Base-by-base conservation (phyloP, 805 yeast genomes). In the Monosporozyma solicola region DNA sequence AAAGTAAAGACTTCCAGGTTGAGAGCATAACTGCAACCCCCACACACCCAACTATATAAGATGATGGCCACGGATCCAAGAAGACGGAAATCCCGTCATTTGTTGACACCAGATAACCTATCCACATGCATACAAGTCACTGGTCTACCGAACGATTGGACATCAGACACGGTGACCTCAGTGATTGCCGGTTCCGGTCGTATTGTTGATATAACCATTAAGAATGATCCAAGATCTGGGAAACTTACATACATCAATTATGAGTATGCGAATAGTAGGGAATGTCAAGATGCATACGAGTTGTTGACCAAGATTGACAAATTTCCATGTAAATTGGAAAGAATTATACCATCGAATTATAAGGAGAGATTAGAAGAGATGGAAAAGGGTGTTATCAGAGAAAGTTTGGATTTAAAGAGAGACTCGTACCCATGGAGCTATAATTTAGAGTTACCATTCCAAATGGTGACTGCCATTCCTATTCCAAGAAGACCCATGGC, bases 101-200 rank as follows among this genome's bases (percentile, higher is more conserved):
- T 54, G 13, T 54, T 67, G 53, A 68, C 72, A 9, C 66, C 70
- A 5, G 66, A 58, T 3, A 59, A 61, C 15, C 56, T 67, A 22
- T 61, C 69, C 2, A 61, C 69, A 11, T 59, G 69, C 1, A 57
- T 69, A 16, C 64, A 61, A 49, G 53, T 67, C 25, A 61, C 63
- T 1, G 79, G 77, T 59, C 70, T 85, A 29, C 94, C 94, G 0
- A 77, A 77, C 57, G 83, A 82, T 55, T 86, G 94, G 94, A 82
- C 76, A 56, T 83, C 79, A 53, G 79, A 79, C 50, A 79, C 76
- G 15, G 72, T 85, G 37, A 78, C 81, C 51, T 79, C 82, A 31
- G 79, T 85, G 10, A 83, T 85, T 25, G 82, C 86, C 51, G 91
- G 91, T 1, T 75, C 86, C 9, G 94, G 94, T 1, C 78, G 79